Conservation (phyloP, 495 filamentous ascomycete species). For the Neurospora intermedia region DNA sequence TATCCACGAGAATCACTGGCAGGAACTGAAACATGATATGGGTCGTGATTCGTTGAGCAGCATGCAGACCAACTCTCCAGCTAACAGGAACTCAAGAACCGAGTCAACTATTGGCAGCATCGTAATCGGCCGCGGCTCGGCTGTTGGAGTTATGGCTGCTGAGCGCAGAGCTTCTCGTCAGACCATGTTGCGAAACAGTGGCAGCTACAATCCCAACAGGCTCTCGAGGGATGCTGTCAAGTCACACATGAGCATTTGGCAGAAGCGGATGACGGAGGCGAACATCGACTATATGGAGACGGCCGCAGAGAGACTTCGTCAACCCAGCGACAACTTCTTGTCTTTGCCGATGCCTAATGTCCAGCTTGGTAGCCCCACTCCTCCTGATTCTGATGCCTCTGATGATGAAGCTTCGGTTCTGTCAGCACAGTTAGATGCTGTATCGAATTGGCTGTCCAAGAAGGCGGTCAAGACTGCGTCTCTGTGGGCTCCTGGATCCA, state of each 20-base stretch:
- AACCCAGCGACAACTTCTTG: constrained; percentile 28
- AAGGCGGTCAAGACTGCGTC: not conserved
- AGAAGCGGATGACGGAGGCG: constrained; percentile 27
- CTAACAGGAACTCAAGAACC: constrained; percentile 15
- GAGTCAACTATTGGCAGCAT: constrained; percentile 12
- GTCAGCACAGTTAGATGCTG: constrained; percentile 20
- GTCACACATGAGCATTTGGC: constrained; percentile 18
- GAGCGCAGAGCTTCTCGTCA: constrained; percentile 28
- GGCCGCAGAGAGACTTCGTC: constrained; percentile 26
- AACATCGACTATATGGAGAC: constrained; percentile 35
- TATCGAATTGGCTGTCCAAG: not conserved
- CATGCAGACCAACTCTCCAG: constrained; percentile 22
- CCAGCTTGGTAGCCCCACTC: constrained; percentile 39
- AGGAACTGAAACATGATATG: constrained; percentile 36
- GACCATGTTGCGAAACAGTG: constrained; percentile 18
- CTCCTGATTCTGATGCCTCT: constrained; percentile 34
- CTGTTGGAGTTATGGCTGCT: constrained; percentile 15
- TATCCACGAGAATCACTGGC: constrained; percentile 39
- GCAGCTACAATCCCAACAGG: constrained; percentile 13
- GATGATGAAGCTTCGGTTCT: constrained; percentile 12
- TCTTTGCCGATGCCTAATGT: constrained; percentile 24
- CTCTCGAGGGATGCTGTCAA: constrained; percentile 4
- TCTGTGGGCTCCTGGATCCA: constrained; percentile 15
- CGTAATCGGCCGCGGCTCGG: constrained; percentile 8
- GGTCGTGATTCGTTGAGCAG: constrained; percentile 38